Conservation (phyloP, 805 yeast genomes). For the Scheffersomyces coipomensis region DNA sequence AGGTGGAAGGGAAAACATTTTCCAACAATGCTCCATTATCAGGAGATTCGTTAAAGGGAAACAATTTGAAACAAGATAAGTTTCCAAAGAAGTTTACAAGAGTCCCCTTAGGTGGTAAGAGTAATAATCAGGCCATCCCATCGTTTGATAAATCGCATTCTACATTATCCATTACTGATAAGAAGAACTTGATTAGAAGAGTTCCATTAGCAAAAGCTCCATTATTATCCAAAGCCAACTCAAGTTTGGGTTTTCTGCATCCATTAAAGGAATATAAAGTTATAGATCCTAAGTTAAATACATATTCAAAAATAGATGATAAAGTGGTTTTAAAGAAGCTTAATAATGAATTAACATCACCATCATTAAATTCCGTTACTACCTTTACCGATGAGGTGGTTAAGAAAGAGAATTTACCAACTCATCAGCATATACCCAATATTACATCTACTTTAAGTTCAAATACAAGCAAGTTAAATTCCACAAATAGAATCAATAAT, state of each 20-base stretch:
- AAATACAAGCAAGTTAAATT: constrained; percentile 18
- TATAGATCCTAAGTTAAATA: constrained; percentile 1
- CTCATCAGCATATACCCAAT: constrained; percentile 3
- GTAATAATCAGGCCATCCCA: constrained; percentile 19
- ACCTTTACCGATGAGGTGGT: constrained; percentile 7
- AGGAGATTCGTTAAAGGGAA: neutral
- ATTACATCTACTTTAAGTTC: constrained; percentile 13
- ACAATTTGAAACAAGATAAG: neutral
- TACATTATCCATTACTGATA: neutral
- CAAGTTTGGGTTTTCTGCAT: constrained; percentile 31
- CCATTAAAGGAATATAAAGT: neutral
- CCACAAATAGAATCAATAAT: constrained; percentile 12
- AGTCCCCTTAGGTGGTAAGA: constrained; percentile 41
- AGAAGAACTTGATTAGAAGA: neutral
- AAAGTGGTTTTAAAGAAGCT: constrained; percentile 8
- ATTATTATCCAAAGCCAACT: constrained; percentile 30
- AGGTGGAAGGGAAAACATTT: neutral
- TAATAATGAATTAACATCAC: constrained; percentile 7
- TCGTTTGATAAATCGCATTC: constrained; percentile 4
- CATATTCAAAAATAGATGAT: constrained; percentile 1
- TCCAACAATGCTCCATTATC: neutral
- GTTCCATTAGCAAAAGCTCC: constrained; percentile 17
- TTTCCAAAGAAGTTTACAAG: constrained; percentile 11
- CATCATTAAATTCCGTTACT: neutral
- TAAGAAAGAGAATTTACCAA: neutral